phyloP scores from a whole-genome alignment of 2,329 filamentous ascomycete genomes.

The Trichoderma simmonsii region DNA sequence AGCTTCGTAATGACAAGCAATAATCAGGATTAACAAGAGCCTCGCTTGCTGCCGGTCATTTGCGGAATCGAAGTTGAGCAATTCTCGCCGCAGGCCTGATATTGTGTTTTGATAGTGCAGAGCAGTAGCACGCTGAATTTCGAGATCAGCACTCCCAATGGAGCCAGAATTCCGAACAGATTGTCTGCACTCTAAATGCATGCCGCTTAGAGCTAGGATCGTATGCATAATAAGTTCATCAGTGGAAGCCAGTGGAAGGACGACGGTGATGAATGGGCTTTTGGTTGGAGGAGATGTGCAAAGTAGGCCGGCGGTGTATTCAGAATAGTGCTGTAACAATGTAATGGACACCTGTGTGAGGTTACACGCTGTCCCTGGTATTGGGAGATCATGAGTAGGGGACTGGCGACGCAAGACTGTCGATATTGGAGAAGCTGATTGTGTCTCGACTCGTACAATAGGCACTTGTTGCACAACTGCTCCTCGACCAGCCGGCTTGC shows the following conservation, averaged over 20 bases:
- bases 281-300: not conserved
- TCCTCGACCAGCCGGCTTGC: not conserved
- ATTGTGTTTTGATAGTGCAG: constrained; percentile 2
- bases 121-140: not conserved
- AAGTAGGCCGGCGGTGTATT: not conserved
- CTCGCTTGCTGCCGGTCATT: not conserved
- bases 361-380: not conserved
- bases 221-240: constrained; percentile 8
- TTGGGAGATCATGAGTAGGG: not conserved
- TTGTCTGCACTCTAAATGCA: not conserved
- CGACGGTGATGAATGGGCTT: not conserved
- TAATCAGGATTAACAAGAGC: not conserved
- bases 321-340: not conserved
- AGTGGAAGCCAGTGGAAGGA: not conserved
- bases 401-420: not conserved
- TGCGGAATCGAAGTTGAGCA: not conserved
- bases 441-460: not conserved
- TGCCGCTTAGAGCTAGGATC: not conserved
- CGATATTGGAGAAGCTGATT: not conserved
- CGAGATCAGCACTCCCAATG: not conserved
- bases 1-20: not conserved
- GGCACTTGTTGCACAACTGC: not conserved
- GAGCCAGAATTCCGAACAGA: not conserved
- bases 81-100: not conserved
- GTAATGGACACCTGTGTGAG: not conserved